These are phyloP conservation scores for Colletotrichum orchidophilum DNA, from an alignment of 2,329 filamentous ascomycete species.

Conservation along the genomic window DNA sequence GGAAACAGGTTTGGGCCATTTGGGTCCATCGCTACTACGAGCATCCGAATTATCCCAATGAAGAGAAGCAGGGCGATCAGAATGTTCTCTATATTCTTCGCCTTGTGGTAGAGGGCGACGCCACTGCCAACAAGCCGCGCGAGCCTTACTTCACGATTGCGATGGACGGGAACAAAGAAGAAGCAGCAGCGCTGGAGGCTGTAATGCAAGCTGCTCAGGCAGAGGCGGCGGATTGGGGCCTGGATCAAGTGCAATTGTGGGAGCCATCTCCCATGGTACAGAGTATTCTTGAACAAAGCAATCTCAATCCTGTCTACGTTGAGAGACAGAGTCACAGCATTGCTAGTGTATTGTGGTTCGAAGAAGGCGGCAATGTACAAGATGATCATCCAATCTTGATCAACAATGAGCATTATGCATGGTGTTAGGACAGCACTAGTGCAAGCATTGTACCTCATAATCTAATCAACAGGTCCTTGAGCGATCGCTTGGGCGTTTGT, in stretches of 20 bases:
- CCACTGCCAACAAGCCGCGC: background rate
- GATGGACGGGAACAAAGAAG: background rate
- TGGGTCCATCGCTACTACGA: background rate
- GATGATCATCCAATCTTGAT: background rate
- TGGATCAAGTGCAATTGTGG: background rate
- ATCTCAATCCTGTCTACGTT: background rate
- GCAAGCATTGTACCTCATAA: no score
- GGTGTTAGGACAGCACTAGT: background rate
- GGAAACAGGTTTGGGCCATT: background rate
- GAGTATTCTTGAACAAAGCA: background rate
- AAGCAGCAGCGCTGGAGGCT: background rate
- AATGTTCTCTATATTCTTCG: background rate
- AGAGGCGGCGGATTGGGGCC: background rate
- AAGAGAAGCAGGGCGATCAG: background rate
- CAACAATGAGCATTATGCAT: background rate
- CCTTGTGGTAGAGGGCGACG: background rate
- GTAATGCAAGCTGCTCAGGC: background rate
- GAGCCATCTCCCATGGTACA: background rate
- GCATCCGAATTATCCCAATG: background rate
- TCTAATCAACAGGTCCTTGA: no score
- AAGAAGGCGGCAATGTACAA: background rate
- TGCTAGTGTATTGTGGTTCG: background rate
- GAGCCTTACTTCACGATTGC: background rate
- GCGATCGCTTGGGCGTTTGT: no score
- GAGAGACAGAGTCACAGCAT: background rate